These are phyloP conservation scores for Populus deltoides DNA, from an alignment of 345 rosid species.

Conservation along the genomic window DNA sequence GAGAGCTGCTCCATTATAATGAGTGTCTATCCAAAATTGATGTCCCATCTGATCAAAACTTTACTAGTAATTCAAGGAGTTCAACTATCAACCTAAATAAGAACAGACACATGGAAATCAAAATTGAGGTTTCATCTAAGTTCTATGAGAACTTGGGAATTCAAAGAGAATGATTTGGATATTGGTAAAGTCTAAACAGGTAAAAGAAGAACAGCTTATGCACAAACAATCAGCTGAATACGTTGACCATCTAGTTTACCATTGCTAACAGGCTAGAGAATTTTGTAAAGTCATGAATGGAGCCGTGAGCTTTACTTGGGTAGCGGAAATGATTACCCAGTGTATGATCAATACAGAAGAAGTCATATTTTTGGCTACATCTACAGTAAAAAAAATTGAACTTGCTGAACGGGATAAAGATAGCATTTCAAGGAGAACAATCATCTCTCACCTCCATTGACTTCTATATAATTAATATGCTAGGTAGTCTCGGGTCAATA, in stretches of 20 bases:
- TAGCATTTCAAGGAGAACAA: neutral
- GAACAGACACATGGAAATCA: neutral
- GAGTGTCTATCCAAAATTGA: neutral
- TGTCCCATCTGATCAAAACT: neutral
- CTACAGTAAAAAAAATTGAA: neutral
- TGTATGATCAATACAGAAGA: neutral
- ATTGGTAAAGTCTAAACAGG: neutral
- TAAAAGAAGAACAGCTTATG: neutral
- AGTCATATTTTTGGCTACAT: neutral
- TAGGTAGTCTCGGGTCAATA: neutral
- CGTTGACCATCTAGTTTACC: neutral
- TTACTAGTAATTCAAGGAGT: neutral
- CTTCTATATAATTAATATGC: neutral
- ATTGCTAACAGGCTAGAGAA: neutral
- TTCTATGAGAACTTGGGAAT: neutral
- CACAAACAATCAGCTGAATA: neutral
- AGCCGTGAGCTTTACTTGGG: neutral
- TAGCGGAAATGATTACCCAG: neutral
- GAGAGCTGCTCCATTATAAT: neutral
- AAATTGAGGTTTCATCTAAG: neutral
- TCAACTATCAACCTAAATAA: neutral
- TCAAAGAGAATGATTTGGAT: neutral
- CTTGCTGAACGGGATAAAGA: neutral
- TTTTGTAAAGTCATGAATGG: neutral
- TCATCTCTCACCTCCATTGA: neutral